Conservation (phyloP, 2,329 filamentous ascomycete species). For the Xylaria hypoxylon region DNA sequence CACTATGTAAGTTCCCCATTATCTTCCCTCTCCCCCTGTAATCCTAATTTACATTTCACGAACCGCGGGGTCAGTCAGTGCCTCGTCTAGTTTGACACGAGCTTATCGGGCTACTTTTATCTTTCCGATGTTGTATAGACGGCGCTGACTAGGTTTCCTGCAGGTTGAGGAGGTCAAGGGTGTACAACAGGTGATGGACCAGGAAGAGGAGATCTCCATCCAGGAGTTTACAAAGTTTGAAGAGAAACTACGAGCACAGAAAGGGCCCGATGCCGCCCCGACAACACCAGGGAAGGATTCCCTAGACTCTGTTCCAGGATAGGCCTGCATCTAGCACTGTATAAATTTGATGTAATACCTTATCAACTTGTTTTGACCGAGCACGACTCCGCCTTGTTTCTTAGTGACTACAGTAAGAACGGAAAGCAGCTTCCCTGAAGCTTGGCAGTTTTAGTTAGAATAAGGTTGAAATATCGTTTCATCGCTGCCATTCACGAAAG, state of each 20-base stretch:
- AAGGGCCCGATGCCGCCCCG: conserved; percentile 55
- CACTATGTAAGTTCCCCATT: conserved; percentile 76
- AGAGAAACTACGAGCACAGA: conserved; percentile 76
- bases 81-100: conserved; percentile 21
- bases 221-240: conserved; percentile 95
- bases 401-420: conserved; percentile 16
- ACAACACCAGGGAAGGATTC: conserved; percentile 55
- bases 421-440: conserved; percentile 12
- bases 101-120: conserved; percentile 16
- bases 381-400: conserved; percentile 12
- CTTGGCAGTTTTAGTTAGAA: conserved; percentile 19
- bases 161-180: conserved; percentile 96
- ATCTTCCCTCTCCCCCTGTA: conserved; percentile 2
- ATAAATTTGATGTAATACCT: conserved; percentile 32
- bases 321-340: conserved; percentile 33
- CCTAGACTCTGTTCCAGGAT: conserved; percentile 54
- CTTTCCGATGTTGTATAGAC: not conserved
- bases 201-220: conserved; percentile 89
- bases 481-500: conserved; percentile 1
- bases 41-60: conserved; percentile 1
- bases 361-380: conserved; percentile 16
- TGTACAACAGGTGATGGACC: conserved; percentile 89
- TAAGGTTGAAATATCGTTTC: conserved; percentile 24
- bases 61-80: not conserved
- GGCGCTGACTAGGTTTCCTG: conserved; percentile 46